These are phyloP conservation scores for Salix caprea DNA, from an alignment of 345 rosid species.

Conservation along the genomic window DNA sequence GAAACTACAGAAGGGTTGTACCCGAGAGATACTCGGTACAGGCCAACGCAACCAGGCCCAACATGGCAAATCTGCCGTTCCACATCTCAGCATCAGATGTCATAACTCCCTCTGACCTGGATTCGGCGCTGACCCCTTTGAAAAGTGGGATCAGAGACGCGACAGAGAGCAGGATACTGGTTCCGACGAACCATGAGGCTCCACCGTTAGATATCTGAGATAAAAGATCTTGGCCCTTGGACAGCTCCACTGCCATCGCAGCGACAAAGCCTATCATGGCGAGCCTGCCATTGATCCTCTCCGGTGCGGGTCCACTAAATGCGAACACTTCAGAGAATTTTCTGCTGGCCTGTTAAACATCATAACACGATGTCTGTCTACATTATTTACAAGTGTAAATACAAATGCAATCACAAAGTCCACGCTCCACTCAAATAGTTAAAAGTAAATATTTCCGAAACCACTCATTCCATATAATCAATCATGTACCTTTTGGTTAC, in stretches of 20 bases:
- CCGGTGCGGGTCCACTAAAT: conserved; percentile 83
- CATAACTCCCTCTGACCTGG: conserved; percentile 53
- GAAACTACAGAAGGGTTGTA: conserved; percentile 42
- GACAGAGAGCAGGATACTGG: conserved; percentile 46
- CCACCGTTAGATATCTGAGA: conserved; percentile 62
- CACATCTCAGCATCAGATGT: conserved; percentile 76
- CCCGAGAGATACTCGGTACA: conserved; percentile 71
- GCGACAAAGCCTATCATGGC: conserved; percentile 85
- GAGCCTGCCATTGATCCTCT: conserved; percentile 78
- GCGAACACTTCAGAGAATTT: conserved; percentile 59
- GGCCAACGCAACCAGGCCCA: conserved; percentile 73
- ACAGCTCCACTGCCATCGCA: conserved; percentile 58
- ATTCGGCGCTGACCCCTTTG: conserved; percentile 53
- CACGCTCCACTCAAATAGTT: neutral
- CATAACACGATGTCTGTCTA: too few relatives aligned
- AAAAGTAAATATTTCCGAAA: too few relatives aligned
- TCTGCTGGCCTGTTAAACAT: conserved; percentile 38
- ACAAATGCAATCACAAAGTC: neutral
- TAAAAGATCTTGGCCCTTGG: conserved; percentile 60
- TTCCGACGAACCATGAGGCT: conserved; percentile 51
- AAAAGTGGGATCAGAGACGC: conserved; percentile 64
- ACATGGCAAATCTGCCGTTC: conserved; percentile 85
- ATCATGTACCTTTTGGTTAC: neutral
- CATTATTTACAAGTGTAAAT: neutral
- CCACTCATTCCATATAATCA: too few relatives aligned